Evolutionary conservation across 108 stramenopile species (phyloP), one percentile per base, ranked within the genome.

Genomic region (Cyclotella baltica): DNA sequence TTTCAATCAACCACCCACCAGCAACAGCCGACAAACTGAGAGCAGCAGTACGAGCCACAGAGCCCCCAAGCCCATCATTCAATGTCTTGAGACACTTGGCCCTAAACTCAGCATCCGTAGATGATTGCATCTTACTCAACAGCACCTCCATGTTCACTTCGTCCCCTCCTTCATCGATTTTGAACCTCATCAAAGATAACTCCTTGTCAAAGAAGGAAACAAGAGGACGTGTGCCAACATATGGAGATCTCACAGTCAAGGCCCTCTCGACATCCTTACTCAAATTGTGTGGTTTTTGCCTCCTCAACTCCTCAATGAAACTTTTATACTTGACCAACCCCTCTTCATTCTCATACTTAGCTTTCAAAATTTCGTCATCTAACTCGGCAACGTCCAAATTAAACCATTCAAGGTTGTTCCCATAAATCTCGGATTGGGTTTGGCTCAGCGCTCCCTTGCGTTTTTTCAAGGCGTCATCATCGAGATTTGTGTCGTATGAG

Each of bases 181-280:
- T 71, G 66, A 84, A 84, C 25, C 77, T 53, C 73, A 84, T 74
- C 59, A 84, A 33, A 50, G 67, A 70, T 4, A 78, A 59, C 62
- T 84, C 83, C 68, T 84, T 84, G 73, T 84, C 83, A 47, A 79
- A 75, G 70, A 84, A 84, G 40, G 38, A 48, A 5, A 84, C 83
- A 16, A 75, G 36, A 19, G 73, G 72, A 20, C 83, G 61, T 43
- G 73, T 75, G 25, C 83, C 83, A 51, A 63, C 61, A 35, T 75
- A 84, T 6, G 83, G 83, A 48, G 72, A 40, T 50, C 83, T 65
- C 16, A 84, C 83, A 9, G 83, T 84, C 50, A 84, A 34, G 30
- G 83, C 83, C 28, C 83, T 63, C 62, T 84, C 83, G 18, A 84
- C 83, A 55, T 84, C 77, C 46, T 84, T 84, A 48, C 46, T 58